phyloP scores from a whole-genome alignment of 1,284 basidiomycete genomes.

The Termitomyces sp. region DNA sequence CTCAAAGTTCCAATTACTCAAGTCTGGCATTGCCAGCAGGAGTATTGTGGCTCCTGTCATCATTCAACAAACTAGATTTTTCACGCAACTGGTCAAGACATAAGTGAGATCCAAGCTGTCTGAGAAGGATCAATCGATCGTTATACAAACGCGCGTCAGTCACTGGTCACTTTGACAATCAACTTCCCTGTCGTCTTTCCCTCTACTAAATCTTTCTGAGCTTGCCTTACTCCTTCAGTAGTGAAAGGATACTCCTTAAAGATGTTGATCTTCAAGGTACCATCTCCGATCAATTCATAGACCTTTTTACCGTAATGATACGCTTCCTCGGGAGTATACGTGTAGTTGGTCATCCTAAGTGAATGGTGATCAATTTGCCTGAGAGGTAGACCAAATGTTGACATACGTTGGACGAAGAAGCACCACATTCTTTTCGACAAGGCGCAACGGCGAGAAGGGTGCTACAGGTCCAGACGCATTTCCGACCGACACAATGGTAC shows the following conservation, averaged over 20 bases:
- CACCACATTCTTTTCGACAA: constrained; percentile 81
- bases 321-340: constrained; percentile 68
- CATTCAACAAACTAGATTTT: neutral
- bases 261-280: constrained; percentile 66
- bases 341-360: constrained; percentile 59
- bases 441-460: constrained; percentile 70
- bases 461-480: constrained; percentile 84
- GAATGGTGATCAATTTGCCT: neutral
- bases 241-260: constrained; percentile 83
- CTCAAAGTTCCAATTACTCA: too few relatives aligned
- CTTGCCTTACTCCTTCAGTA: constrained; percentile 70
- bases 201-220: constrained; percentile 77
- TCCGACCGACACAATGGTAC: constrained; percentile 84
- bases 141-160: constrained; percentile 2
- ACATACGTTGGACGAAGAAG: constrained; percentile 71
- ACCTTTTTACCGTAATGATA: constrained; percentile 63
- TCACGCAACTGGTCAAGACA: neutral
- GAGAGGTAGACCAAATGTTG: neutral
- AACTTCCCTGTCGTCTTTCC: constrained; percentile 83
- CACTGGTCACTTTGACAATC: constrained; percentile 54
- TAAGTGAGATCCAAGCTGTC: neutral
- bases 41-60: neutral
- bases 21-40: too few relatives aligned
- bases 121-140: neutral
- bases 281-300: constrained; percentile 58